Base-by-base conservation (phyloP, 2,329 filamentous ascomycete genomes). In the Bipolaris oryzae region DNA sequence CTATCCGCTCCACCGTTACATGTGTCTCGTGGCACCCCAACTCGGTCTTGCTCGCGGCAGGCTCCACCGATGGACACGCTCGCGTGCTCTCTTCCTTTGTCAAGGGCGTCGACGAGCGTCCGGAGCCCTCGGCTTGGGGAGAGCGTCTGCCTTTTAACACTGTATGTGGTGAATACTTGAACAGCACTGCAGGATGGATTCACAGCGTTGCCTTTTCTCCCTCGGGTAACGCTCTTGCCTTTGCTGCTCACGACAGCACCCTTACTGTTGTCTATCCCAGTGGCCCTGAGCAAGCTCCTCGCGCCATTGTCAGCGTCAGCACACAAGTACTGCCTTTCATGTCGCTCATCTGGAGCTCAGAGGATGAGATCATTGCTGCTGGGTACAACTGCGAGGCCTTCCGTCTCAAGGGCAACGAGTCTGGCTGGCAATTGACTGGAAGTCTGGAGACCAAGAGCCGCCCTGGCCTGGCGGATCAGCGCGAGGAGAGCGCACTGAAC, bases 71-170 rank as follows among this genome's bases (percentile, higher is more conserved):
- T 77, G 95, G 94, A 35, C 95, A 99, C 74, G 94, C 95, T 3
- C 85, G 95, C 61, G 95, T 99, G 54, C 91, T 99, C 74, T 96
- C 92, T 7, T 90, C 89, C 72, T 99, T 96, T 79, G 91, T 99
- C 83, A 99, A 99, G 81, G 93, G 93, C 50, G 87, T 96, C 53
- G 95, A 99, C 76, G 84, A 86, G 65, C 86, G 91, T 42, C 95
- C 95, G 1, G 90, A 95, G 68, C 88, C 93, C 7, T 90, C 88
- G 61, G 90, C 89, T 9, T 99, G 95, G 95, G 95, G 95, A 57
- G 95, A 99, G 82, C 84, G 94, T 47, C 81, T 99, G 60, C 95
- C 95, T 6, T 99, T 99, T 84, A 97, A 97, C 80, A 99, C 95
- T 3, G 92, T 99, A 48, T 99, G 95, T 72, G 95, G 95, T 72